A percentile compares a stretch with the other conserved stretches of the same genome.
Conservation (phyloP, 176 grass and related monocot genomes). For the Echinochloa phyllopogon region DNA sequence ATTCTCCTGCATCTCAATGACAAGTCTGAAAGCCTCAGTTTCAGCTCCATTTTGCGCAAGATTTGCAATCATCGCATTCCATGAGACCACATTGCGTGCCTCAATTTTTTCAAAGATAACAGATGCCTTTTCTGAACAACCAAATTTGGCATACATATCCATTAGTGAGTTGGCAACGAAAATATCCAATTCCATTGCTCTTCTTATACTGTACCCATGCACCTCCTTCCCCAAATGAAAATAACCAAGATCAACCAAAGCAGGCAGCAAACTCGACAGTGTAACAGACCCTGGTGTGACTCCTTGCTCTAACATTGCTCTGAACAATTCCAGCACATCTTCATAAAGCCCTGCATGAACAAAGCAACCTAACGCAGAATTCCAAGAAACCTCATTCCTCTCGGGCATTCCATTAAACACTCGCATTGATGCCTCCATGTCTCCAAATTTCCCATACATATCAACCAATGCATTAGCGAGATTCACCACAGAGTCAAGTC, state of each 20-base stretch:
- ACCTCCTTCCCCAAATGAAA: conserved; percentile 65
- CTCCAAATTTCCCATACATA: conserved; percentile 78
- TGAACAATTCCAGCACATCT: conserved; percentile 56
- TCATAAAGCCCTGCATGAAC: conserved; percentile 53
- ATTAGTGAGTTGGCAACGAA: conserved; percentile 78
- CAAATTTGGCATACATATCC: conserved; percentile 92
- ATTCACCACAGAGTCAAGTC: conserved; percentile 54
- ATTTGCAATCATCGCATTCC: conserved; percentile 89
- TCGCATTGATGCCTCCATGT: conserved; percentile 45
- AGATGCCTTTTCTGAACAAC: conserved; percentile 57
- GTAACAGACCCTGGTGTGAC: conserved; percentile 63
- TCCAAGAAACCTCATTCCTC: conserved; percentile 77
- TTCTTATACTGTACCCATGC: conserved; percentile 64
- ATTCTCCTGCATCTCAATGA: conserved; percentile 64
- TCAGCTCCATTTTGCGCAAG: conserved; percentile 72
- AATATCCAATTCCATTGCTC: conserved; percentile 60
- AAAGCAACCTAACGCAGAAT: conserved; percentile 71
- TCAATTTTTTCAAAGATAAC: conserved; percentile 65
- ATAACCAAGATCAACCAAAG: conserved; percentile 73
- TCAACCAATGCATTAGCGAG: conserved; percentile 68
- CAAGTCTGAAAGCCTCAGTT: conserved; percentile 54
- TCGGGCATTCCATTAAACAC: conserved; percentile 60
- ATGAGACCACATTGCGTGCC: conserved; percentile 62
- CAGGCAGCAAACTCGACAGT: conserved; percentile 70
- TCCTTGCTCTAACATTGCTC: conserved; percentile 46